Base-by-base conservation (phyloP, 2,329 filamentous ascomycete species). In the Pseudogymnoascus sp. region DNA sequence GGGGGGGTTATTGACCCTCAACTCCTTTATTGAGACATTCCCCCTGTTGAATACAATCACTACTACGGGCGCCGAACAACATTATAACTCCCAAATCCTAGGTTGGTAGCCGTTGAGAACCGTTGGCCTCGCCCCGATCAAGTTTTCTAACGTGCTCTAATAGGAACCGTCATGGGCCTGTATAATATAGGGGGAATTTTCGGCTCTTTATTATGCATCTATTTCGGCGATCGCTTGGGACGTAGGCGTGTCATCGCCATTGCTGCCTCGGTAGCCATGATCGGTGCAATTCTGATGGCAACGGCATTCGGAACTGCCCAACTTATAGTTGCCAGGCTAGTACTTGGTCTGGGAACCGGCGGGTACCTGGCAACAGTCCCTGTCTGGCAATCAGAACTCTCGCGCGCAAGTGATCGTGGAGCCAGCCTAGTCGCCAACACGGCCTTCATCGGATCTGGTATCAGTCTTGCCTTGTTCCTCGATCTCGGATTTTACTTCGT, bases 331-430 rank as follows among this genome's bases (percentile, higher is more conserved):
- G 79, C 78, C 3, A 74, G 80, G 40, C 73, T 79, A 53, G 72
- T 82, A 8, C 77, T 79, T 3, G 82, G 79, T 3, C 72, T 82
- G 59, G 79, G 80, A 1, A 80, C 80, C 68, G 80, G 80, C 18
- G 66, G 65, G n/a, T 69, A 70, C 63, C 79, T 77, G 1, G 76
- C 74, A 2, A 76, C 75, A 11, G 74, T 82, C 8, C 83, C 82
- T 5, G 83, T 81, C 62, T 85, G 82, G 82, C 82, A 85, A 66
- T 82, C 82, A 0, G 83, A 86, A 70, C 82, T 79, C 3, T 83
- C 80, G 56, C 78, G 77, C 4, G 74, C 81, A 1, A 78, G 84
- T 67, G 80, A 82, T 66, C 77, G 82, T 59, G 82, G 82, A 21
- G 82, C 81, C 65, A 73, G 83, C 3, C 80, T 85, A 72, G 83